phyloP scores from a whole-genome alignment of 2,329 filamentous ascomycete species.

The Microcera coccophila region DNA sequence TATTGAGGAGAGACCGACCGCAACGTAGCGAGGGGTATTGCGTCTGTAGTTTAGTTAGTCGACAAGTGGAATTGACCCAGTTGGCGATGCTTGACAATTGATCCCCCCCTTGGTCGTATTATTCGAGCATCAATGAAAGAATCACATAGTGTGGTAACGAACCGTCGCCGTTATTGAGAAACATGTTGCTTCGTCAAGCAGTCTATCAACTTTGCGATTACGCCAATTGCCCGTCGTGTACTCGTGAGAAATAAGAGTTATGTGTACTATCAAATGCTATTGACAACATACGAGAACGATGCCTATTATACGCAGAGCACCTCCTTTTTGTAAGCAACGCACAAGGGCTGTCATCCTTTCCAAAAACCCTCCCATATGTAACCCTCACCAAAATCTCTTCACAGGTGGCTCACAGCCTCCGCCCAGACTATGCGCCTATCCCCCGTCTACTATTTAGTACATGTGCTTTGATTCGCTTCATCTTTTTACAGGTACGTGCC shows the following conservation, averaged over 20 bases:
- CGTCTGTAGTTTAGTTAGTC: too few relatives aligned
- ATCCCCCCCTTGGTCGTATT: too few relatives aligned
- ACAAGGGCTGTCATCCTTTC: background rate
- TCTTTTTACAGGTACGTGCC: constrained; percentile 1
- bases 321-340: background rate
- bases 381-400: background rate
- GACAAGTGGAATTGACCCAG: too few relatives aligned
- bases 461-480: constrained; percentile 5
- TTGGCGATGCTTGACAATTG: too few relatives aligned
- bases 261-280: background rate
- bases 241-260: background rate
- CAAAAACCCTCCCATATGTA: background rate
- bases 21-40: too few relatives aligned
- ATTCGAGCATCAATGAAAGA: too few relatives aligned
- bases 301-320: background rate
- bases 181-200: too few relatives aligned
- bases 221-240: too few relatives aligned
- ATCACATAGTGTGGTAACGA: too few relatives aligned
- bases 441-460: constrained; percentile 14
- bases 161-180: too few relatives aligned
- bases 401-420: constrained; percentile 11
- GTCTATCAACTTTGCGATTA: too few relatives aligned
- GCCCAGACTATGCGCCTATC: constrained; percentile 17
- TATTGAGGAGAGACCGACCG: too few relatives aligned
- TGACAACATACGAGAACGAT: background rate